phyloP scores from a whole-genome alignment of 1,139 yeast species.

The Citeromyces hawaiiensis region DNA sequence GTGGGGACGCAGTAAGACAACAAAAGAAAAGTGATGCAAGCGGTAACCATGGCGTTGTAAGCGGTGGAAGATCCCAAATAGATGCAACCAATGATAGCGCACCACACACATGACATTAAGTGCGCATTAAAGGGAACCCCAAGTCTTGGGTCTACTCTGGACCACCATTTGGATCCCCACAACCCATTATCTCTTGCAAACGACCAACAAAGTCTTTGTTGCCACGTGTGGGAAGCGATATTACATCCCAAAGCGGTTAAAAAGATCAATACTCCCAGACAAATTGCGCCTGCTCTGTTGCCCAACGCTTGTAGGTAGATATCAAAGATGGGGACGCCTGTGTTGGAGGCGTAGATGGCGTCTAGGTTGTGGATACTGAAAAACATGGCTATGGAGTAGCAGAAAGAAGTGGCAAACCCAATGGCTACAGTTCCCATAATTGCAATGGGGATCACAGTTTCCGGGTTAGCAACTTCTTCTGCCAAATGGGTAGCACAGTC shows the following conservation, averaged over 20 bases:
- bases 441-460: slow-evolving; percentile 49
- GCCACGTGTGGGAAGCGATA: slow-evolving; percentile 66
- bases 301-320: slow-evolving; percentile 45
- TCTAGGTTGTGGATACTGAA: slow-evolving; percentile 41
- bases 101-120: slow-evolving; percentile 31
- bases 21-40: slow-evolving; percentile 37
- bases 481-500: slow-evolving; percentile 66
- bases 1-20: slow-evolving; percentile 37
- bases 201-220: slow-evolving; percentile 66
- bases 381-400: slow-evolving; percentile 49
- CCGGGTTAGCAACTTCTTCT: slow-evolving; percentile 48
- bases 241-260: slow-evolving; percentile 56
- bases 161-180: slow-evolving; percentile 33
- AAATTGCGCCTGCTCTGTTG: slow-evolving; percentile 43
- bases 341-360: slow-evolving; percentile 27
- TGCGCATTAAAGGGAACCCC: slow-evolving; percentile 46
- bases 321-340: slow-evolving; percentile 53
- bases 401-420: slow-evolving; percentile 49
- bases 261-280: slow-evolving; percentile 42
- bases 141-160: slow-evolving; percentile 27
- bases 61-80: slow-evolving; percentile 43
- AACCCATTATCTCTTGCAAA: slow-evolving; percentile 57
- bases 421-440: slow-evolving; percentile 54
- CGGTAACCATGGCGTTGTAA: slow-evolving; percentile 41
- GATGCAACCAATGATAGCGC: slow-evolving; percentile 34